These are phyloP conservation scores for Monilinia fructicola DNA, from an alignment of 2,329 filamentous ascomycete species.

Conservation along the genomic window DNA sequence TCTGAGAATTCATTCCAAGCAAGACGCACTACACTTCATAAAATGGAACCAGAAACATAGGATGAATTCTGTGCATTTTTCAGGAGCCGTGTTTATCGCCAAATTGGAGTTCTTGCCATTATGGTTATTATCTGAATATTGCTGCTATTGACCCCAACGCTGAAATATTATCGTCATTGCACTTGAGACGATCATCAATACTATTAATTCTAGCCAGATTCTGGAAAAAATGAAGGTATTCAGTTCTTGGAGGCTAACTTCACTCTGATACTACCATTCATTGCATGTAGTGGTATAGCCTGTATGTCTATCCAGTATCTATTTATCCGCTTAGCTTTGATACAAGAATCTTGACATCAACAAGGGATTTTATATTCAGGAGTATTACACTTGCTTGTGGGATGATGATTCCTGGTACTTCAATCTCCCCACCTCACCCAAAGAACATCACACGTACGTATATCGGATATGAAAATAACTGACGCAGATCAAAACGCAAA, in stretches of 20 bases:
- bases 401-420: too few species aligned
- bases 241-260: background rate
- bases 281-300: background rate
- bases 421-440: background rate
- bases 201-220: too few species aligned
- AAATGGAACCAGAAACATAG: background rate
- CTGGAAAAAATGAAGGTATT: background rate
- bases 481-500: background rate
- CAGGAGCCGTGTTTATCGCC: background rate
- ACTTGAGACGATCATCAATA: background rate
- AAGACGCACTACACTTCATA: accelerated
- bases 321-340: background rate
- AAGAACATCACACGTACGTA: background rate
- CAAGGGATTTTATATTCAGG: background rate
- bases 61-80: background rate
- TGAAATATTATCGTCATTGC: background rate
- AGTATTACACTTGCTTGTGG: background rate
- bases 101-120: too few species aligned
- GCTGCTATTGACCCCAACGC: background rate
- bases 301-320: background rate
- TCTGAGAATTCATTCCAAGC: too few species aligned
- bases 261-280: background rate
- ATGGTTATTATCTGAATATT: background rate
- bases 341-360: background rate
- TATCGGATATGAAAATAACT: background rate